These are phyloP conservation scores for Madurella fahalii DNA, from an alignment of 2,329 filamentous ascomycete genomes.

Conservation along the genomic window DNA sequence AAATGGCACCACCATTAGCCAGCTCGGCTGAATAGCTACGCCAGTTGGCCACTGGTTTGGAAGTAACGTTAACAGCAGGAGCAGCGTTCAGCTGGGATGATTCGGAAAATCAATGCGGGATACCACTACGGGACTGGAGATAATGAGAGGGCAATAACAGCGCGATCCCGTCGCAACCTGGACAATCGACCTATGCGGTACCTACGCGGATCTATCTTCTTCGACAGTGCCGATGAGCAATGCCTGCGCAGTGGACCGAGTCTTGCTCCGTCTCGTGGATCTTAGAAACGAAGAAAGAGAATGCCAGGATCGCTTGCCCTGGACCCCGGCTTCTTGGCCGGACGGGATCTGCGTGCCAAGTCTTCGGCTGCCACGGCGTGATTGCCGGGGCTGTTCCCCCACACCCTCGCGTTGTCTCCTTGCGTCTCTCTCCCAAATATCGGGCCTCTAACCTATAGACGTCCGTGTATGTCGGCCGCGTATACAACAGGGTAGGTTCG, in stretches of 20 bases:
- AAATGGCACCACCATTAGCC: conserved; percentile 18
- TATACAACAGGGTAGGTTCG: no score
- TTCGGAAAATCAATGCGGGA: no score
- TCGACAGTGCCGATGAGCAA: no score
- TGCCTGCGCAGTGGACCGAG: no score
- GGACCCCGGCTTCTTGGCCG: conserved; percentile 16
- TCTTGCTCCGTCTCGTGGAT: no score
- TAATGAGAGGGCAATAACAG: no score
- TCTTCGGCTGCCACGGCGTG: conserved; percentile 13
- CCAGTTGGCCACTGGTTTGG: neutral
- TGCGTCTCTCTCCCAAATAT: no score
- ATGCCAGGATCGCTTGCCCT: neutral
- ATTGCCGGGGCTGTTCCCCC: conserved; percentile 11
- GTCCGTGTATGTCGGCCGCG: neutral
- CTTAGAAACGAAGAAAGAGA: no score
- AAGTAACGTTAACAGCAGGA: conserved; percentile 18
- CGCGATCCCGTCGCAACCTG: no score
- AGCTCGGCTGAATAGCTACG: conserved; percentile 23
- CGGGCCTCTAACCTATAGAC: neutral
- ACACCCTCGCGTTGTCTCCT: conserved; percentile 10
- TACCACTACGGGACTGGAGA: no score
- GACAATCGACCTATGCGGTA: no score
- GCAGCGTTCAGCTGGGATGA: neutral
- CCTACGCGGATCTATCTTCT: no score
- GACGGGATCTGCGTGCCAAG: conserved; percentile 23